Percentiles rank a stretch among this genome's conserved stretches.
These are phyloP conservation scores for Cynanchum wilfordii DNA, from an alignment of 257 asterid genomes.

Conservation along the genomic window DNA sequence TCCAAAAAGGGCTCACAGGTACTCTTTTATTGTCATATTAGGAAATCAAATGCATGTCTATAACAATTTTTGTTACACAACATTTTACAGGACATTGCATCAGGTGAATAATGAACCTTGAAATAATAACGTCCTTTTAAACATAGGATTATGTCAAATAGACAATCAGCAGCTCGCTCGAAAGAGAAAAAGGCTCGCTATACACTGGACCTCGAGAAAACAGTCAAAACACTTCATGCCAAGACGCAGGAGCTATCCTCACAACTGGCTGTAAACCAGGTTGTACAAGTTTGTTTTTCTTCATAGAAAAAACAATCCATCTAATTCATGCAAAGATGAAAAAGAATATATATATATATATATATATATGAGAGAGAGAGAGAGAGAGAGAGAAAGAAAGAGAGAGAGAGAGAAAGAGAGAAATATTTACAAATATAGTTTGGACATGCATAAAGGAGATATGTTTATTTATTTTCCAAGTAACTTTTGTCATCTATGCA, in stretches of 20 bases:
- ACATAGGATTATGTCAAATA: conserved; percentile 22
- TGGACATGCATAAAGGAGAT: neutral
- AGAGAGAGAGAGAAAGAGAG: no score
- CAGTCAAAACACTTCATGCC: conserved; percentile 13
- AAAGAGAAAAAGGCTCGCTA: conserved; percentile 26
- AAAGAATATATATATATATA: neutral
- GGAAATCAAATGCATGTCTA: no score
- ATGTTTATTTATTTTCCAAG: neutral
- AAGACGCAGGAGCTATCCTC: conserved; percentile 9
- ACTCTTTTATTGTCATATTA: neutral
- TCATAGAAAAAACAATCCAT: neutral
- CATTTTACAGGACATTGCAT: no score
- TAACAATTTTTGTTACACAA: no score
- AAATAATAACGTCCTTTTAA: no score
- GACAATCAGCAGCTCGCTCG: conserved; percentile 27
- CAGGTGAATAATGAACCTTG: no score
- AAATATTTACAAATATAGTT: neutral
- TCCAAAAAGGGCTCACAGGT: conserved; percentile 31
- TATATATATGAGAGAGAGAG: no score
- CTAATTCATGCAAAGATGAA: no score
- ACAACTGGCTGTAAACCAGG: conserved; percentile 20
- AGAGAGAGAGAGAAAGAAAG: no score
- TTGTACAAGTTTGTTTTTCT: neutral
- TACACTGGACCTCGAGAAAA: conserved; percentile 16
- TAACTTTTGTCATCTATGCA: neutral